Evolutionary conservation across 2,329 filamentous ascomycete genomes (phyloP).

Genomic region (Acephala macrosclerotiorum): DNA sequence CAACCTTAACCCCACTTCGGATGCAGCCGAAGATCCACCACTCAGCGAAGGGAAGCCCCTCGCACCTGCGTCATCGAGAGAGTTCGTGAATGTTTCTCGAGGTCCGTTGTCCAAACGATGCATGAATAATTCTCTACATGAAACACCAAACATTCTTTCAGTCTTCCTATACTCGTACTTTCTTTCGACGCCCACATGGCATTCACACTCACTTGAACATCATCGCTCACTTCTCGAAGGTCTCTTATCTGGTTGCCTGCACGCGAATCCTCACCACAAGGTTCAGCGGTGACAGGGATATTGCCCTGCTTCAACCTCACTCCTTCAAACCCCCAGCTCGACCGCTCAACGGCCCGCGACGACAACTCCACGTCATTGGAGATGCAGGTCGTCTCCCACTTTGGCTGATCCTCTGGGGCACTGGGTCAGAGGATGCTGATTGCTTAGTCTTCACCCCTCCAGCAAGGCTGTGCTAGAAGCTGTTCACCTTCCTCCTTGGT

Average conservation of each 20-base stretch:
- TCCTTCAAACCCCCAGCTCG: conserved; percentile 3
- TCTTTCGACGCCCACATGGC: not conserved
- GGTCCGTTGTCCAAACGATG: conserved; percentile 17
- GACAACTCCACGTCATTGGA: conserved; percentile 34
- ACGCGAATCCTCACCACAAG: conserved; percentile 17
- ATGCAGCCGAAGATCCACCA: conserved; percentile 12
- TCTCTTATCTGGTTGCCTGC: conserved; percentile 15
- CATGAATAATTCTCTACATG: conserved; percentile 3
- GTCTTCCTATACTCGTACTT: not conserved
- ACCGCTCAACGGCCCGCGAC: not conserved
- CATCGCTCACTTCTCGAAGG: not conserved
- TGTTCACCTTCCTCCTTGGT: conserved; percentile 1
- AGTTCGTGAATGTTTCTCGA: conserved; percentile 1
- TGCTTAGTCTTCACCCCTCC: not conserved
- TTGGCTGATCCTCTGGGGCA: conserved; percentile 25
- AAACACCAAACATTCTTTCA: conserved; percentile 24
- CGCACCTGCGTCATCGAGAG: conserved; percentile 30
- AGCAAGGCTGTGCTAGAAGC: conserved; percentile 10
- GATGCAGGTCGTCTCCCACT: conserved; percentile 32
- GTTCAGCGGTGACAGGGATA: conserved; percentile 25
- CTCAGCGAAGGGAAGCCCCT: conserved; percentile 12
- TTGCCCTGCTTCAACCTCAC: conserved; percentile 27
- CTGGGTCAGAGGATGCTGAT: conserved; percentile 15
- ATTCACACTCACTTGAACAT: not conserved
- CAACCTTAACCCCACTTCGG: conserved; percentile 8